These are phyloP conservation scores for Asclepias syriaca DNA, from an alignment of 257 asterid genomes.

Conservation along the genomic window DNA sequence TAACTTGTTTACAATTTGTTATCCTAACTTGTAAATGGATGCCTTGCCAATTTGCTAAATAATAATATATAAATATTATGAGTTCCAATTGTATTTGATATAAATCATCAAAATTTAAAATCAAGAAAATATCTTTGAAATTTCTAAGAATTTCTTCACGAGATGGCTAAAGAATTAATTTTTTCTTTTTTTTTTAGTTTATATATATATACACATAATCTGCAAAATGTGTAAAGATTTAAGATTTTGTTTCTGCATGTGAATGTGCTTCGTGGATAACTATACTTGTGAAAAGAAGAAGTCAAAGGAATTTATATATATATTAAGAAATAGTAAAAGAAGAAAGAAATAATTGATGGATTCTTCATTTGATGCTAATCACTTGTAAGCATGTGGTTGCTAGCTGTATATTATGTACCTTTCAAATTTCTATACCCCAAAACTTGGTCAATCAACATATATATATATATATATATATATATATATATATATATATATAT, in stretches of 20 bases:
- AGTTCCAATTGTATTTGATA: no score
- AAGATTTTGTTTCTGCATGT: background rate
- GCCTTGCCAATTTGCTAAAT: no score
- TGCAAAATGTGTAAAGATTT: background rate
- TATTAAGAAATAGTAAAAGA: background rate
- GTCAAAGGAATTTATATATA: no score
- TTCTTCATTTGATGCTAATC: background rate
- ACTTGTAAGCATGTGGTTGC: constrained; percentile 14
- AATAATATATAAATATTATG: no score
- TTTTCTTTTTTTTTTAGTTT: background rate
- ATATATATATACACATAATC: background rate
- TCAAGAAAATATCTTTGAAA: background rate
- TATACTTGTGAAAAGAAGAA: background rate
- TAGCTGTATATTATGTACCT: constrained; percentile 4
- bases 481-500: no score
- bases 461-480: no score
- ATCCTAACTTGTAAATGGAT: background rate
- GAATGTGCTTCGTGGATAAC: background rate
- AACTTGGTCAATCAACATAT: constrained; percentile 1
- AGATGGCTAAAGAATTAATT: background rate
- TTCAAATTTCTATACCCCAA: background rate
- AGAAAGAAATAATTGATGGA: background rate
- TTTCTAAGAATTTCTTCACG: background rate
- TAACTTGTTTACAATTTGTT: background rate
- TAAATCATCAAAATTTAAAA: no score